Conservation (phyloP, 2,329 filamentous ascomycete genomes). For the Epichloe brachyelytri region DNA sequence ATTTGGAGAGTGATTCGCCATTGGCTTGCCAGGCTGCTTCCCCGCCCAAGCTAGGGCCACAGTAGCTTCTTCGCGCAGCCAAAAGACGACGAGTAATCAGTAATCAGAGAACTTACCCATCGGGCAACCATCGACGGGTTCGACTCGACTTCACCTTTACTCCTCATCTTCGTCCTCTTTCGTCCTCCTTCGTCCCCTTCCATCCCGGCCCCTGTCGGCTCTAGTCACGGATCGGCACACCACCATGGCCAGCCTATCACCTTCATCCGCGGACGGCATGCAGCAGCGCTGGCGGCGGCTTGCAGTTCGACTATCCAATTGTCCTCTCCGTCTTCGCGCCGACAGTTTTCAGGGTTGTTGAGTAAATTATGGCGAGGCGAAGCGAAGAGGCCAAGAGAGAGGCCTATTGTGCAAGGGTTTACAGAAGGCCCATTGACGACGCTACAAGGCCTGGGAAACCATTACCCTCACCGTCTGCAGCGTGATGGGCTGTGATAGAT, state of each 20-base stretch:
- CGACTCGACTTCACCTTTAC: neutral
- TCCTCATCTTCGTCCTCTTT: neutral
- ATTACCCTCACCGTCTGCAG: neutral
- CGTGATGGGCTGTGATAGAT: constrained; percentile 2
- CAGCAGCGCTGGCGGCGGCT: constrained; percentile 9
- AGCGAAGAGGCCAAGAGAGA: neutral
- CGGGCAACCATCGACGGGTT: neutral
- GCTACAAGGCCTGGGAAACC: neutral
- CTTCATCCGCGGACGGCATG: constrained; percentile 2
- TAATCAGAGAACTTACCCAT: neutral
- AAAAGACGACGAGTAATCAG: neutral
- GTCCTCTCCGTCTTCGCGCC: constrained; percentile 8
- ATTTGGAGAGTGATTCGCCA: neutral
- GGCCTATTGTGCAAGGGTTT: neutral
- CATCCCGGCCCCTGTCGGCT: neutral
- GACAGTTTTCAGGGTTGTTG: neutral
- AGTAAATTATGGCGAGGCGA: neutral
- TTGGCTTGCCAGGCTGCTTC: neutral
- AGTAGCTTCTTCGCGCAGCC: neutral
- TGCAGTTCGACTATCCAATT: constrained; percentile 10
- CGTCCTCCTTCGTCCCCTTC: neutral
- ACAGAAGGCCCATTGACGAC: neutral
- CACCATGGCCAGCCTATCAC: constrained; percentile 5
- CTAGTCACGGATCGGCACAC: neutral
- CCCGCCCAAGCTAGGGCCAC: neutral